Evolutionary conservation across 1,139 yeast species (phyloP).

Genomic region (Debaryomycetaceae sp.): DNA sequence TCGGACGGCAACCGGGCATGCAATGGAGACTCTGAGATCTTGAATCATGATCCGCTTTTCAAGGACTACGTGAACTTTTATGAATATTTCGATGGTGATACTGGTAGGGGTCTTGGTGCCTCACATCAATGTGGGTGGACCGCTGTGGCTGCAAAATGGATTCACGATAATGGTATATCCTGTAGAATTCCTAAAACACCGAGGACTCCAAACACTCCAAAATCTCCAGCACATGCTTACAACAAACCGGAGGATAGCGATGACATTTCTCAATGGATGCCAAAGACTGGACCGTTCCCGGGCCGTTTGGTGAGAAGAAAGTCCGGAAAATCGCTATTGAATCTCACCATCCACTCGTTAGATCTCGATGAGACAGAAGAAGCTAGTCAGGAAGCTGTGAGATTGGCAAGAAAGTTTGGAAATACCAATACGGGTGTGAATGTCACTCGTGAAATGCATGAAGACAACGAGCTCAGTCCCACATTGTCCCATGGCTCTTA

Average conservation of each 20-base stretch:
- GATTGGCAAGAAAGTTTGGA: constrained; percentile 14
- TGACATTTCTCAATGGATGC: constrained; percentile 31
- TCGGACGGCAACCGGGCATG: constrained; percentile 73
- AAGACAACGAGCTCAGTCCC: constrained; percentile 26
- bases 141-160: constrained; percentile 87
- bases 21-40: constrained; percentile 63
- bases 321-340: constrained; percentile 67
- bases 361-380: constrained; percentile 65
- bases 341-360: constrained; percentile 62
- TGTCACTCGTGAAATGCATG: constrained; percentile 18
- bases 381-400: constrained; percentile 16
- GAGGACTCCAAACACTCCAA: constrained; percentile 37
- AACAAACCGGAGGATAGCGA: constrained; percentile 32
- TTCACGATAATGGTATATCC: constrained; percentile 84
- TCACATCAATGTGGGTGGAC: constrained; percentile 99
- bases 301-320: constrained; percentile 59
- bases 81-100: constrained; percentile 93
- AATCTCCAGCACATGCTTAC: constrained; percentile 26
- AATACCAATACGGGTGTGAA: constrained; percentile 17
- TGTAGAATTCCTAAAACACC: constrained; percentile 55
- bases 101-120: constrained; percentile 93
- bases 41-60: constrained; percentile 71
- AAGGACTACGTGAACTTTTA: constrained; percentile 76
- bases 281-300: constrained; percentile 53
- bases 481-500: constrained; percentile 34